phyloP scores from a whole-genome alignment of 2,329 filamentous ascomycete species.

The Triangularia setosa region DNA sequence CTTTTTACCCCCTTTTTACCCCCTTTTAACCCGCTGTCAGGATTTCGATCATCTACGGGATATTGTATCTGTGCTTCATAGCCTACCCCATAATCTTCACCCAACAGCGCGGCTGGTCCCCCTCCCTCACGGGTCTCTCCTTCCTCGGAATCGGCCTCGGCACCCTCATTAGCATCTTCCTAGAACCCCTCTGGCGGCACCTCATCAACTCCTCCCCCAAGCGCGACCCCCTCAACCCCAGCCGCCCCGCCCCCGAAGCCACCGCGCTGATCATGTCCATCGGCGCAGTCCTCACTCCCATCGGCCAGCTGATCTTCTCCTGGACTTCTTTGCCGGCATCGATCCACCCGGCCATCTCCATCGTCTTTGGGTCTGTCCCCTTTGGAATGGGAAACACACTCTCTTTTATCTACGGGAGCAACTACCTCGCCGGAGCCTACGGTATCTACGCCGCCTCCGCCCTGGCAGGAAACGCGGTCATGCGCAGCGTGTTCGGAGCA shows the following conservation, averaged over 20 bases:
- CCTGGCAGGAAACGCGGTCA: conserved; percentile 69
- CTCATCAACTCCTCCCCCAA: conserved; percentile 73
- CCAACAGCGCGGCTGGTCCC: conserved; percentile 69
- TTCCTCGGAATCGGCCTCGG: conserved; percentile 71
- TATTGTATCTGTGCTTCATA: conserved; percentile 82
- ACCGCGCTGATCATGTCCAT: conserved; percentile 78
- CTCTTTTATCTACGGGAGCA: conserved; percentile 74
- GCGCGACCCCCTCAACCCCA: conserved; percentile 51
- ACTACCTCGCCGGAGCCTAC: conserved; percentile 72
- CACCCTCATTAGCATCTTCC: conserved; percentile 56
- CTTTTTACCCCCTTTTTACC: too few relatives aligned
- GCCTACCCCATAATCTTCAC: conserved; percentile 84
- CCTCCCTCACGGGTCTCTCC: conserved; percentile 69
- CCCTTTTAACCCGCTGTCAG: conserved; percentile 42
- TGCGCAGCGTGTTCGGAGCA: conserved; percentile 65
- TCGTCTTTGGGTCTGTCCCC: conserved; percentile 65
- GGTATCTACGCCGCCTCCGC: conserved; percentile 75
- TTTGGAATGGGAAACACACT: conserved; percentile 72
- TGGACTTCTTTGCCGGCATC: conserved; percentile 77
- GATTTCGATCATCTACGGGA: conserved; percentile 80
- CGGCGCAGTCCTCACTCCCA: conserved; percentile 66
- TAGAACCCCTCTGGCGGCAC: conserved; percentile 68
- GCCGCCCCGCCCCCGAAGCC: conserved; percentile 69
- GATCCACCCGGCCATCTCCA: conserved; percentile 75
- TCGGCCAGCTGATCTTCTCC: conserved; percentile 80